Evolutionary conservation across 1,139 yeast genomes (phyloP).

Genomic region (Zygosaccharomyces sapae): DNA sequence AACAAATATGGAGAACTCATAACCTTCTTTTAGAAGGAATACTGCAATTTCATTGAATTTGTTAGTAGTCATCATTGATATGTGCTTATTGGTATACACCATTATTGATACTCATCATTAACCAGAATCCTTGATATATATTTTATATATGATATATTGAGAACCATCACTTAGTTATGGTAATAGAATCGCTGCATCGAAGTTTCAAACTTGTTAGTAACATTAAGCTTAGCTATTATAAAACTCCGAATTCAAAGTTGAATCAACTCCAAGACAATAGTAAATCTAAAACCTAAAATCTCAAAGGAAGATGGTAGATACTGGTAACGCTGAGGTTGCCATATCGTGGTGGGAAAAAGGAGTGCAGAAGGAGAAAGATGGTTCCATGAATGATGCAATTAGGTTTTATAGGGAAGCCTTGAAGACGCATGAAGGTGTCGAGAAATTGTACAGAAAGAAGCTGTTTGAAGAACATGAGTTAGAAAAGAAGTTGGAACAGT

Average conservation of each 20-base stretch:
- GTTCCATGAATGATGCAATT: slow-evolving; percentile 78
- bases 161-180: background rate
- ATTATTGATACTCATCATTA: background rate
- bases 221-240: slow-evolving; percentile 1
- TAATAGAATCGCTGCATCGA: background rate
- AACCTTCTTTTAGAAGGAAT: slow-evolving; percentile 10
- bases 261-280: slow-evolving; percentile 10
- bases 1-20: slow-evolving; percentile 14
- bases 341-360: slow-evolving; percentile 65
- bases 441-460: slow-evolving; percentile 59
- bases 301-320: slow-evolving; percentile 15
- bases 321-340: slow-evolving; percentile 40
- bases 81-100: slow-evolving; percentile 4
- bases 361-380: slow-evolving; percentile 65
- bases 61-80: slow-evolving; percentile 2
- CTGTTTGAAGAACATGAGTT: slow-evolving; percentile 34
- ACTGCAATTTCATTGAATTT: slow-evolving; percentile 11
- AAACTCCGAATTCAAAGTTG: slow-evolving; percentile 1
- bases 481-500: slow-evolving; percentile 20
- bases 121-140: background rate
- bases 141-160: slow-evolving; percentile 1
- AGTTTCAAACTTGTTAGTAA: slow-evolving; percentile 10
- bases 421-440: slow-evolving; percentile 62
- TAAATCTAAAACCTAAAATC: background rate
- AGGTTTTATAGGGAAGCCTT: slow-evolving; percentile 68